Evolutionary conservation across 2,329 filamentous ascomycete genomes (phyloP).

Genomic region (Trichocomaceae sp.): DNA sequence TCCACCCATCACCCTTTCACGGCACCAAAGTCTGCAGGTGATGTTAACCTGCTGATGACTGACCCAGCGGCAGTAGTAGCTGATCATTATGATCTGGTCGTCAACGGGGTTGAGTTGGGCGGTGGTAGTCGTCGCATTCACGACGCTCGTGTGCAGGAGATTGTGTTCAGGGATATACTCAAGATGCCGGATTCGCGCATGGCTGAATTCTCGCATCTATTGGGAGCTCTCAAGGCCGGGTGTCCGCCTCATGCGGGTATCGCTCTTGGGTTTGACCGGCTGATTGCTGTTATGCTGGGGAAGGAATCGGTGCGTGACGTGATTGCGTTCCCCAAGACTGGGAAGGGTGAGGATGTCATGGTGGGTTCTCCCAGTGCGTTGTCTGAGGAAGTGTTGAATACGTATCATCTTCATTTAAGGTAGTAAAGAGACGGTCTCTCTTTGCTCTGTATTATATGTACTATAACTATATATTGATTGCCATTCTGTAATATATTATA

Average conservation of each 20-base stretch:
- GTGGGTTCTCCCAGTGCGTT: constrained; percentile 69
- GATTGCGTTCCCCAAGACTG: constrained; percentile 93
- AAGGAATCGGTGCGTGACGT: constrained; percentile 79
- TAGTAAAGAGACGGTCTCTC: constrained; percentile 7
- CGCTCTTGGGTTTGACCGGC: constrained; percentile 82
- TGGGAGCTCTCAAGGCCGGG: constrained; percentile 73
- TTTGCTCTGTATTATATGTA: constrained; percentile 6
- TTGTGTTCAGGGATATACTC: constrained; percentile 75
- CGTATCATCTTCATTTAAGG: constrained; percentile 50
- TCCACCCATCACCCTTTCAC: constrained; percentile 97
- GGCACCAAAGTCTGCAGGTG: constrained; percentile 63
- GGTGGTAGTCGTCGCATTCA: constrained; percentile 93
- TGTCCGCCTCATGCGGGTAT: constrained; percentile 95
- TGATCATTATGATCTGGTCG: constrained; percentile 91
- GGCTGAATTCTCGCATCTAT: constrained; percentile 75
- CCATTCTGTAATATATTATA: neutral
- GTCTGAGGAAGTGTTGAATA: constrained; percentile 52
- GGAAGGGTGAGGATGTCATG: constrained; percentile 78
- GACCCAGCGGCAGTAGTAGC: constrained; percentile 67
- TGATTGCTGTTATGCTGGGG: constrained; percentile 72
- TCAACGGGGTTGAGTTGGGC: constrained; percentile 91
- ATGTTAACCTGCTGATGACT: constrained; percentile 66
- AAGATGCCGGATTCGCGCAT: constrained; percentile 67
- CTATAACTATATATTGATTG: neutral
- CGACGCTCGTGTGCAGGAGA: constrained; percentile 71